Base-by-base conservation (phyloP, 768 basidiomycete species). In the Auriscalpium vulgare region DNA sequence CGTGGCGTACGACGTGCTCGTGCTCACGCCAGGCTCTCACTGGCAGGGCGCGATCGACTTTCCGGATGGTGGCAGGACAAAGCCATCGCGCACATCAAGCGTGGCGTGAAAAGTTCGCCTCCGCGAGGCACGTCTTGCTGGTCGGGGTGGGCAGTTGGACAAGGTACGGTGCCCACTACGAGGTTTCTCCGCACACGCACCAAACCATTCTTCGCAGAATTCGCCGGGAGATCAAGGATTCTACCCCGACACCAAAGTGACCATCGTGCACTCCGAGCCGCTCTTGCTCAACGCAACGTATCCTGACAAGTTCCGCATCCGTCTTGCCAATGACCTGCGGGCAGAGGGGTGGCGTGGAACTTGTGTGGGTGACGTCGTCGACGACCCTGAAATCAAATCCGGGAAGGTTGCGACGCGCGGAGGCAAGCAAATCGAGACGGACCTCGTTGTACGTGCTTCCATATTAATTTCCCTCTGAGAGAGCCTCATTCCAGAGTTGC, bases 271-370 rank as follows among this genome's bases (percentile, higher is more conserved):
- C 8, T 71, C 73, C 36, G 68, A 74, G 17, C 48, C 57, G 3
- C 65, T 74, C 10, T 74, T 84, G 37, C 70, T 87, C 53, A 83
- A 82, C 59, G 66, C 72, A 8, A 68, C 74, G 0, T 85, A 86
- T 63, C 76, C 82, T 0, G 63, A 71, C 6, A 74, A 75, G 52
- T 79, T 79, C 67, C 76, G 47, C 37, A 34, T 3, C 19, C 17
- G 17, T 55, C 21, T 50, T 19, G 13, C 21, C 37, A 37, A 23
- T 10, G 48, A 40, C 17, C 36, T 61, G 5, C 43, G 47, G 3
- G 21, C 29, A 14, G 59, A 17, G n/a, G n/a, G n/a, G n/a, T n/a
- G 55, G 56, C 50, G 53, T 62, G 19, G 47, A 60, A 14, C 19
- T 65, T 38, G 23, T 62, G n/a, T 59, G 35, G 40, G 47, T n/a